Evolutionary conservation across 2,329 filamentous ascomycete species (phyloP).

Genomic region (Aspergillus sp.): DNA sequence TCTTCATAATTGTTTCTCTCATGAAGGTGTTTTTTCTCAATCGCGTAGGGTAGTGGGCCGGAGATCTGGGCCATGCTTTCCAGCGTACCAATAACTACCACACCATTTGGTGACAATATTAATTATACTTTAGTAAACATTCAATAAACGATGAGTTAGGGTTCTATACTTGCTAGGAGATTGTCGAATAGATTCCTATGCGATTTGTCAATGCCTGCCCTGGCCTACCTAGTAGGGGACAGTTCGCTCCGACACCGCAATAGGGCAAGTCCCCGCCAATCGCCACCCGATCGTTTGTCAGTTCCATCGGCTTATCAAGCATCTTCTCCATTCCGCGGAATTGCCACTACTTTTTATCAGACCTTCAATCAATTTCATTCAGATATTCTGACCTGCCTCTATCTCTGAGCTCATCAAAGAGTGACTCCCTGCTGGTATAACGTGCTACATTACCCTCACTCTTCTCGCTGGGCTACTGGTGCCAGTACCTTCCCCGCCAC

Average conservation of each 20-base stretch:
- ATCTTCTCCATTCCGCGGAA: conserved; percentile 14
- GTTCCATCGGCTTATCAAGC: conserved; percentile 32
- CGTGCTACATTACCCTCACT: not conserved
- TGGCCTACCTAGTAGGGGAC: not conserved
- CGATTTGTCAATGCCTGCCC: not conserved
- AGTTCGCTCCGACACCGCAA: conserved; percentile 17
- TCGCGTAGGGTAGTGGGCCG: not conserved
- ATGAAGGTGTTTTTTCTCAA: not conserved
- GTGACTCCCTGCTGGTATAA: not conserved
- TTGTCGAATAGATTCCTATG: not conserved
- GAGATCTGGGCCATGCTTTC: too few relatives aligned
- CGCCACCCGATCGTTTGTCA: conserved; percentile 31
- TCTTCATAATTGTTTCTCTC: not conserved
- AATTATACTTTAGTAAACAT: not conserved
- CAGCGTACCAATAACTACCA: not conserved
- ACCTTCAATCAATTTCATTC: not conserved
- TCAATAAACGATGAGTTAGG: not conserved
- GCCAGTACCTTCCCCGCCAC: not conserved
- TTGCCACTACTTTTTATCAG: conserved; percentile 22
- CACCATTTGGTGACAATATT: not conserved
- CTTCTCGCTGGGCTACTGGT: not conserved
- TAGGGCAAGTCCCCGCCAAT: conserved; percentile 22
- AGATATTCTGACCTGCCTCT: not conserved
- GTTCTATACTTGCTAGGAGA: not conserved
- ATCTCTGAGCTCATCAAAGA: not conserved